A percentile compares a stretch with the other conserved stretches of the same genome.
phyloP scores from a whole-genome alignment of 2,329 filamentous ascomycete genomes.

The Fusarium paranaense region DNA sequence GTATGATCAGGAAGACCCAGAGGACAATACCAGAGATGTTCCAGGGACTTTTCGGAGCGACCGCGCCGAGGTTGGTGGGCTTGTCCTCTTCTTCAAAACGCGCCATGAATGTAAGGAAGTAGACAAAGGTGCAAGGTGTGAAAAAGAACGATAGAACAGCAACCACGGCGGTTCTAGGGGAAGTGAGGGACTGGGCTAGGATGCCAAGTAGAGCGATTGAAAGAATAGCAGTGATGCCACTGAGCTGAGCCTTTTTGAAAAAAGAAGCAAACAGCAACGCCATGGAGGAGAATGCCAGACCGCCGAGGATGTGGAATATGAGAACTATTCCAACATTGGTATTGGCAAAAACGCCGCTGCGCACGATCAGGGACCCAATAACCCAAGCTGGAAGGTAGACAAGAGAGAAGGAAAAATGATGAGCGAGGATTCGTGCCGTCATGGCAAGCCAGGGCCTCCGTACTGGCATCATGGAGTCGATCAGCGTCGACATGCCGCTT shows the following conservation, averaged over 20 bases:
- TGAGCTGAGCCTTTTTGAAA: conserved; percentile 89
- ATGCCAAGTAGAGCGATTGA: conserved; percentile 81
- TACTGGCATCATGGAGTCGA: conserved; percentile 93
- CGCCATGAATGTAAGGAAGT: conserved; percentile 80
- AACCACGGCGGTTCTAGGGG: conserved; percentile 72
- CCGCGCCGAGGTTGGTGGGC: conserved; percentile 70
- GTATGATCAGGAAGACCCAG: conserved; percentile 81
- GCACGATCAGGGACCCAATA: conserved; percentile 75
- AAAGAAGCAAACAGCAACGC: conserved; percentile 85
- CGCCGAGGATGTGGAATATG: conserved; percentile 80
- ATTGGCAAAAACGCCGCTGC: conserved; percentile 71
- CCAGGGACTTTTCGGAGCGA: conserved; percentile 75
- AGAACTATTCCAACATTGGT: conserved; percentile 75
- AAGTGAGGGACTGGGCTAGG: conserved; percentile 79
- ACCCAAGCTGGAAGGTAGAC: conserved; percentile 89
- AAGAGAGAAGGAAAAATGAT: conserved; percentile 83
- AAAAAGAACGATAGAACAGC: conserved; percentile 81
- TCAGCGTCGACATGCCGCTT: conserved; percentile 85
- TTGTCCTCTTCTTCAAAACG: conserved; percentile 75
- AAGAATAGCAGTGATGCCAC: conserved; percentile 83
- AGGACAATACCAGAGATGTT: conserved; percentile 78
- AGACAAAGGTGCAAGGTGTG: conserved; percentile 88
- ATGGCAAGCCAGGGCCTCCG: conserved; percentile 80
- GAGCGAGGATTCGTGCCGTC: conserved; percentile 79
- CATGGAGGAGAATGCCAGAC: conserved; percentile 81